Conservation (phyloP, 73 alveolate genomes). For the Paraurostyla sp. region DNA sequence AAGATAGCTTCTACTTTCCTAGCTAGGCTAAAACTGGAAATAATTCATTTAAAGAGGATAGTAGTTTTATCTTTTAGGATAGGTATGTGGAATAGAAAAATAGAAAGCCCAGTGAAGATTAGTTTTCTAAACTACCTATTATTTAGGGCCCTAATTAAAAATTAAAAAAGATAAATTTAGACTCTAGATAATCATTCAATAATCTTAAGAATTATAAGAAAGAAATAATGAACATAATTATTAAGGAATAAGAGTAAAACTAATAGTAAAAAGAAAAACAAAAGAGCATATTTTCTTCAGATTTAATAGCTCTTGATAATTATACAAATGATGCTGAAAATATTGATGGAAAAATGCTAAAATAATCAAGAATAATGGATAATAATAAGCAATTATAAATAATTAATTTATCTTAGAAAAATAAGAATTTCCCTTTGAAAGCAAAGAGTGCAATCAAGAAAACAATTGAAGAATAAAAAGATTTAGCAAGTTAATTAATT, state of each 20-base stretch:
- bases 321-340: not conserved
- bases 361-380: not conserved
- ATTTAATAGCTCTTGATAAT: not conserved
- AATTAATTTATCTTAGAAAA: too few species aligned
- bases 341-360: not conserved
- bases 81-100: not conserved
- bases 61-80: not conserved
- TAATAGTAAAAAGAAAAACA: not conserved
- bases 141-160: not conserved
- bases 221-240: not conserved
- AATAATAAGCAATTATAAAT: not conserved
- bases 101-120: not conserved
- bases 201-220: conserved; percentile 13
- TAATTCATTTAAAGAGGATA: not conserved
- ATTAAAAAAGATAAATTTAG: not conserved
- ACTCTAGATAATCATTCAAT: not conserved
- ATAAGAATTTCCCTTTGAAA: not conserved
- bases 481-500: not conserved
- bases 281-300: not conserved
- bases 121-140: not conserved
- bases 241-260: not conserved
- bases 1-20: conserved; percentile 32
- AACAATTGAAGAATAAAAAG: not conserved
- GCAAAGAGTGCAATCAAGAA: not conserved
- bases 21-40: not conserved